Evolutionary conservation across 169 alveolate genomes (phyloP), one percentile per base, ranked within the genome.

Genomic region (Cytauxzoon felis): DNA sequence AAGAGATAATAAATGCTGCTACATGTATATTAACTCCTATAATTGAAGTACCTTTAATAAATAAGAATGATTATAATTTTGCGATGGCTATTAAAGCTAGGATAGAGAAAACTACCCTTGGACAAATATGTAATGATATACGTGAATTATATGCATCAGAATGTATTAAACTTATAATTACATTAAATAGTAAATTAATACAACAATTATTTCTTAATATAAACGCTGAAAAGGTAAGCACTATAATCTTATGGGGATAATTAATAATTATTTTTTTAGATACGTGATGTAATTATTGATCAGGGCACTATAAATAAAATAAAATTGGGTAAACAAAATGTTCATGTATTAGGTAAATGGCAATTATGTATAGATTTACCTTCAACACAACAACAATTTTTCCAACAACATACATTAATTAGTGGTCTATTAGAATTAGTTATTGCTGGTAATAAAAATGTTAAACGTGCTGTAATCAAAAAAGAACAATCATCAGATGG

Each of bases 1-100:
- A 96, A 81, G 99, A 97, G 92, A 96, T 97, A 56, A 94, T 97
- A 34, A 95, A 96, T 78, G 99, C 98, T 18, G 92, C 98, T 8
- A 89, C 90, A 69, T 87, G 73, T 47, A 96, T 97, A 8, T 90
- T 92, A 34, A 96, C 99, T 11, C 99, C 99, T 7, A 89, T 96
- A 38, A 95, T 96, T 36, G 90, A 94, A 41, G 98, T 95, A n/a
- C 89, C 90, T 16, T 52, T 69, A 53, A 45, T 67, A 65, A 81
- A 67, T 34, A 80, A 60, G 27, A 67, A 50, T 52, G 68, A 71
- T 34, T 86, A 85, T 63, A 78, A 63, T 19, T 65, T 82, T 26
- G 98, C 98, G 9, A 81, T 93, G 59, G 86, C 88, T 58, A 94
- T 93, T 18, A 92, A 93, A 84, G 91, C 95, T 0, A 70, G 91